These are phyloP conservation scores for Elsinoe perseae DNA, from an alignment of 2,329 filamentous ascomycete genomes.

Conservation along the genomic window DNA sequence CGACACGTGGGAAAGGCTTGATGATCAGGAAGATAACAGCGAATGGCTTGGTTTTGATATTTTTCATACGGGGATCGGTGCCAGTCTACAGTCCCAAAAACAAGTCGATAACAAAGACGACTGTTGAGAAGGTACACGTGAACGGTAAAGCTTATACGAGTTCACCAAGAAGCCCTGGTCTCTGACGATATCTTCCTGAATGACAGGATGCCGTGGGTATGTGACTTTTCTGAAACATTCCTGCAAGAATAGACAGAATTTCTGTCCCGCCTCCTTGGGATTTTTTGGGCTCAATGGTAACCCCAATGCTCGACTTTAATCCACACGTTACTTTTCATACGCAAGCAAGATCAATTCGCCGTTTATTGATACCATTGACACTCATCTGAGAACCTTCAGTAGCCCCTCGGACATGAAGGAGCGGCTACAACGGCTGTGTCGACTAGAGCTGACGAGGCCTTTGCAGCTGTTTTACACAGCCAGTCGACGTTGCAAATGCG, in stretches of 20 bases:
- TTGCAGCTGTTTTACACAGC: background rate
- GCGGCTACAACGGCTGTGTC: background rate
- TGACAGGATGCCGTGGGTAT: background rate
- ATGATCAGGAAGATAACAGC: background rate
- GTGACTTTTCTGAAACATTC: constrained; percentile 5
- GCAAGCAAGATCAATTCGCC: background rate
- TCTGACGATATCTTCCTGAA: background rate
- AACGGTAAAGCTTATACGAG: constrained; percentile 11
- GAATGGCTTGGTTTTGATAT: background rate
- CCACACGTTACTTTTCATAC: background rate
- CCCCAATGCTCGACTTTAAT: background rate
- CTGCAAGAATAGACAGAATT: background rate
- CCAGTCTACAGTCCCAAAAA: background rate
- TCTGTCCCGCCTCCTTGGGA: background rate
- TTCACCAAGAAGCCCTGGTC: background rate
- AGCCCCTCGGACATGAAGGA: background rate
- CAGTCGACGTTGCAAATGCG: constrained; percentile 1
- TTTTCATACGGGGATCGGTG: background rate
- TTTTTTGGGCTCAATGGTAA: background rate
- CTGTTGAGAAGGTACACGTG: background rate
- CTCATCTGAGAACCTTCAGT: background rate
- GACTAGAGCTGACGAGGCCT: background rate
- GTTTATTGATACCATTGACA: background rate
- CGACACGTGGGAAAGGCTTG: background rate
- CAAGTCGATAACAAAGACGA: background rate